Conservation (phyloP, 1,139 yeast species). For the Lizanozyma gosingica region DNA sequence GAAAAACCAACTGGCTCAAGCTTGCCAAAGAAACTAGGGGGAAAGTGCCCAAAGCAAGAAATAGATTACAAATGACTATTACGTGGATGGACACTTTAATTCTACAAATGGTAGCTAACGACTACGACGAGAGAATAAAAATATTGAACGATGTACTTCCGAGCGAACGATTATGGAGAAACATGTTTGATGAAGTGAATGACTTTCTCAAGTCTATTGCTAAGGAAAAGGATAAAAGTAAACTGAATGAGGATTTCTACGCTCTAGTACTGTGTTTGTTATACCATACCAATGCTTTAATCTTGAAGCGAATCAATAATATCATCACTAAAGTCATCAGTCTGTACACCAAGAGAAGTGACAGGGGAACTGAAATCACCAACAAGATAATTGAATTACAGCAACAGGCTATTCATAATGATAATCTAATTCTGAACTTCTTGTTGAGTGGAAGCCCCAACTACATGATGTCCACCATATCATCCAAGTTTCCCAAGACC, state of each 20-base stretch:
- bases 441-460: slow-evolving; percentile 20
- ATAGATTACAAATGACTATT: slow-evolving; percentile 13
- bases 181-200: slow-evolving; percentile 16
- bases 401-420: slow-evolving; percentile 17
- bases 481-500: slow-evolving; percentile 24
- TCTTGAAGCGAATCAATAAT: slow-evolving; percentile 20
- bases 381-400: slow-evolving; percentile 22
- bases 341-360: slow-evolving; percentile 11
- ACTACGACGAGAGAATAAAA: slow-evolving; percentile 27
- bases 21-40: slow-evolving; percentile 19
- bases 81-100: slow-evolving; percentile 20
- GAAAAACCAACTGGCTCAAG: slow-evolving; percentile 22
- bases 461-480: slow-evolving; percentile 19
- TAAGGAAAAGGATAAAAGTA: slow-evolving; percentile 10
- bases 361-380: slow-evolving; percentile 10
- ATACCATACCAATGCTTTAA: slow-evolving; percentile 20
- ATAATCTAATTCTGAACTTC: slow-evolving; percentile 13
- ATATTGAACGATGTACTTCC: slow-evolving; percentile 17
- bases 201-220: slow-evolving; percentile 7
- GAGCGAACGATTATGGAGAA: slow-evolving; percentile 29
- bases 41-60: slow-evolving; percentile 12
- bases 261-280: slow-evolving; percentile 21
- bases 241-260: slow-evolving; percentile 7
- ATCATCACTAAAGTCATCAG: slow-evolving; percentile 19
- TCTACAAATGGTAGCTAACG: slow-evolving; percentile 24